Evolutionary conservation across 2,329 filamentous ascomycete genomes (phyloP), one percentile per base, ranked within the genome.

Genomic region (Exophiala sp.): DNA sequence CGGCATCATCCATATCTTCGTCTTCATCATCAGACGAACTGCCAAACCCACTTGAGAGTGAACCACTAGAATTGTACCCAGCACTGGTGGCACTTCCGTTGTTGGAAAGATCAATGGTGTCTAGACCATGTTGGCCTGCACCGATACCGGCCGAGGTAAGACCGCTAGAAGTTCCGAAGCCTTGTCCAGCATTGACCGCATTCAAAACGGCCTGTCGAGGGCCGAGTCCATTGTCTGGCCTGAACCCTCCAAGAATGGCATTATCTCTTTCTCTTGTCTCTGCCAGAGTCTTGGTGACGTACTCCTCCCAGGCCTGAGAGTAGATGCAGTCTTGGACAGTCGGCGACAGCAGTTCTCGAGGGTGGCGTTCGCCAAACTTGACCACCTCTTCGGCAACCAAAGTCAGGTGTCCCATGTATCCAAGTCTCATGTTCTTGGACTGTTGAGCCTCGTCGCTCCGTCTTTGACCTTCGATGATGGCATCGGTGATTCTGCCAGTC

Each of bases 381-480:
- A 97, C 89, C 14, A 98, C 93, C 68, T 98, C 93, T 68, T 98
- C 93, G 23, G 93, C 91, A 53, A 98, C 96, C 22, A 98, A 78
- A 0, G 93, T 98, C 43, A 98, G 75, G 67, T 98, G 93, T 2
- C 93, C 93, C 90, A 98, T 98, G 71, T 97, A 98, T 34, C 93
- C 93, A 67, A 97, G 83, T 42, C 93, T 85, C 69, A 95, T 96
- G 67, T 87, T 89, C 57, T 81, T 88, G 64, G 85, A 81, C 52
- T 79, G 74, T 68, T 97, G 88, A 0, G 88, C 87, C 65, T 87
- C 83, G 63, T 97, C 91, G 60, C 88, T 95, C 41, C 83, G 82
- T 55, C 79, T 79, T 68, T 98, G 93, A 39, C 93, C 93, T 59
- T 90, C 83, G 61, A 97, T 87, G 62, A 98, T 96, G 57, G 88